Evolutionary conservation across 176 grass and related monocot species (phyloP).

Genomic region (Phyllostachys edulis): DNA sequence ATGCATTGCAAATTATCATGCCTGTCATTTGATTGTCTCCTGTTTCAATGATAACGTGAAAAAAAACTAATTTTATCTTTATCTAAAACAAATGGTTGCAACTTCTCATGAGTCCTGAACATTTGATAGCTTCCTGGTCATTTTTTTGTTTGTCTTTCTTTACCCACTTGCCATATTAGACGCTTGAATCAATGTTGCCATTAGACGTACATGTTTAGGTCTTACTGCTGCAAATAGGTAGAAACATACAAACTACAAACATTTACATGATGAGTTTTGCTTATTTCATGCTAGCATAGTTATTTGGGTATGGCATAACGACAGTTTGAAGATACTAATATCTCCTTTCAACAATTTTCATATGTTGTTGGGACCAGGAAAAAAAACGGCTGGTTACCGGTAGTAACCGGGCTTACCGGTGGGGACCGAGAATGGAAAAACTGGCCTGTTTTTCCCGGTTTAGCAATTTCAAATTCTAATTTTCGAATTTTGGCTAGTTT

Average conservation of each 20-base stretch:
- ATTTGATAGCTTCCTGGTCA: neutral
- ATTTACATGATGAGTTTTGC: neutral
- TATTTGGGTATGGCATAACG: neutral
- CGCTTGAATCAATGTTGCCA: neutral
- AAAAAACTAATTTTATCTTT: neutral
- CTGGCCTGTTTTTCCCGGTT: too few species aligned
- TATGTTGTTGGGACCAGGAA: too few species aligned
- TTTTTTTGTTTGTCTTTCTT: neutral
- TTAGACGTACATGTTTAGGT: neutral
- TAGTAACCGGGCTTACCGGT: too few species aligned
- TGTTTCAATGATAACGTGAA: neutral
- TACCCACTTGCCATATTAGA: neutral
- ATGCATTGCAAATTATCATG: neutral
- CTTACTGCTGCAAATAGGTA: neutral
- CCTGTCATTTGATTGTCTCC: neutral
- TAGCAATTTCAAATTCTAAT: too few species aligned
- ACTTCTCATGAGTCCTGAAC: neutral
- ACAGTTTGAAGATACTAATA: neutral
- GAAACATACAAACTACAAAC: neutral
- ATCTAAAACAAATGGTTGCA: too few species aligned
- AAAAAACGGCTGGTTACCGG: too few species aligned
- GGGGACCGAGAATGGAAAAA: too few species aligned
- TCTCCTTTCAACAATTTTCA: too few species aligned
- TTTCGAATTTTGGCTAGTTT: too few species aligned
- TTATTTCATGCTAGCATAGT: neutral